Percentiles rank a stretch among this genome's conserved stretches.
Conservation (phyloP, 495 filamentous ascomycete species). For the Peziza echinospora region DNA sequence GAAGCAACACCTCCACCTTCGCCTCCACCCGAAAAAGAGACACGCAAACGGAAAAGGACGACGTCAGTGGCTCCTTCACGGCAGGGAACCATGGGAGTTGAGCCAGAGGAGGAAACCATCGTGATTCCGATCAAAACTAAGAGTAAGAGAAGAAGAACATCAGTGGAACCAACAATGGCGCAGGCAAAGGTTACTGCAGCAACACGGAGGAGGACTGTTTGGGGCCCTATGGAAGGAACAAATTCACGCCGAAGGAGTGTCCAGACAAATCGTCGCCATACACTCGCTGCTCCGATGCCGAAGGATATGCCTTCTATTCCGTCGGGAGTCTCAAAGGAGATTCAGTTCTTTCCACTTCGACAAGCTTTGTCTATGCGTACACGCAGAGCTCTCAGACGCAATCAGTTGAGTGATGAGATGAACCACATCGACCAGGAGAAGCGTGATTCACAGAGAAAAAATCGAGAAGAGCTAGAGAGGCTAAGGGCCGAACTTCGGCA, state of each 20-base stretch:
- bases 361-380: slow-evolving; percentile 36
- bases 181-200: no score
- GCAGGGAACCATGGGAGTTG: slow-evolving; percentile 4
- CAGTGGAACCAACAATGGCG: no score
- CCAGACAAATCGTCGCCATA: slow-evolving; percentile 11
- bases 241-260: background rate
- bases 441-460: slow-evolving; percentile 25
- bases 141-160: background rate
- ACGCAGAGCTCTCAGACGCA: slow-evolving; percentile 37
- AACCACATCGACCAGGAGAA: slow-evolving; percentile 35
- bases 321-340: slow-evolving; percentile 11
- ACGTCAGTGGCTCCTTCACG: background rate
- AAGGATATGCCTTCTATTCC: slow-evolving; percentile 2
- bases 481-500: slow-evolving; percentile 26
- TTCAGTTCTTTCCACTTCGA: slow-evolving; percentile 40
- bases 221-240: no score
- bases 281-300: slow-evolving; percentile 8
- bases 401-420: slow-evolving; percentile 43
- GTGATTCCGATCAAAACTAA: background rate
- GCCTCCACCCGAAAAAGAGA: background rate
- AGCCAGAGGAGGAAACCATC: slow-evolving; percentile 5
- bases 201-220: no score
- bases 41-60: background rate
- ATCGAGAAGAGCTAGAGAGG: slow-evolving; percentile 16
- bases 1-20: background rate